Percentiles rank a stretch among this genome's conserved stretches.
These are phyloP conservation scores for Circinella umbellata DNA, from an alignment of 371 early-diverging fungal species.

Conservation along the genomic window DNA sequence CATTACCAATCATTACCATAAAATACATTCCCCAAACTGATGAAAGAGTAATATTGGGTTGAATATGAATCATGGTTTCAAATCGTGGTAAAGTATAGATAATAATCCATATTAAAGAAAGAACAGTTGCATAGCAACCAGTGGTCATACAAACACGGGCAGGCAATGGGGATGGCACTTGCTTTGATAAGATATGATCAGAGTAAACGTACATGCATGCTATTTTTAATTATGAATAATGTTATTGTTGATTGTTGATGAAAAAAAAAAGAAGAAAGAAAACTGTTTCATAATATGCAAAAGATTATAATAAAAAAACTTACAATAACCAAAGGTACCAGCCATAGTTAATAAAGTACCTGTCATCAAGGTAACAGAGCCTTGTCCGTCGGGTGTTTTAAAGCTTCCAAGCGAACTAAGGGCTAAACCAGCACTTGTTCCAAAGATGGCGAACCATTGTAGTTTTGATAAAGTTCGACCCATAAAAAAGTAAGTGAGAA, in stretches of 20 bases:
- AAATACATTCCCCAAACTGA: conserved; percentile 35
- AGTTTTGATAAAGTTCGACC: conserved; percentile 51
- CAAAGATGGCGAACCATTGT: conserved; percentile 73
- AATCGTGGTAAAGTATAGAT: conserved; percentile 54
- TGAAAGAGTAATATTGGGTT: conserved; percentile 16
- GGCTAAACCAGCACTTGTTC: conserved; percentile 71
- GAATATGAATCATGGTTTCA: conserved; percentile 41
- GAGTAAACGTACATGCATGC: conserved; percentile 60
- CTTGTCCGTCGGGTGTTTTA: not conserved
- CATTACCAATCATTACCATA: conserved; percentile 37
- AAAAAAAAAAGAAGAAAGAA: too few species aligned
- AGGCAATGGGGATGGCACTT: conserved; percentile 45
- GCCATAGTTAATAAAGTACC: conserved; percentile 60
- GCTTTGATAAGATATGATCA: conserved; percentile 58
- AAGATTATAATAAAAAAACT: conserved; percentile 17
- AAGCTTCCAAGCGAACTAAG: conserved; percentile 47
- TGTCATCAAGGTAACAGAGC: conserved; percentile 31
- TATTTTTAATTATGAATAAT: conserved; percentile 5
- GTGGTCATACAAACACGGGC: conserved; percentile 56
- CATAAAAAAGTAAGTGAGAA: conserved; percentile 68
- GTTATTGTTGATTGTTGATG: not conserved
- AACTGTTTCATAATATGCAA: not conserved
- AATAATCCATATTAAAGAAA: conserved; percentile 50
- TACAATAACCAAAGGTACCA: conserved; percentile 64
- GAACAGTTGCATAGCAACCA: conserved; percentile 54